These are phyloP conservation scores for Gomphus sp. DNA, from an alignment of 1,284 basidiomycete genomes.

Conservation along the genomic window DNA sequence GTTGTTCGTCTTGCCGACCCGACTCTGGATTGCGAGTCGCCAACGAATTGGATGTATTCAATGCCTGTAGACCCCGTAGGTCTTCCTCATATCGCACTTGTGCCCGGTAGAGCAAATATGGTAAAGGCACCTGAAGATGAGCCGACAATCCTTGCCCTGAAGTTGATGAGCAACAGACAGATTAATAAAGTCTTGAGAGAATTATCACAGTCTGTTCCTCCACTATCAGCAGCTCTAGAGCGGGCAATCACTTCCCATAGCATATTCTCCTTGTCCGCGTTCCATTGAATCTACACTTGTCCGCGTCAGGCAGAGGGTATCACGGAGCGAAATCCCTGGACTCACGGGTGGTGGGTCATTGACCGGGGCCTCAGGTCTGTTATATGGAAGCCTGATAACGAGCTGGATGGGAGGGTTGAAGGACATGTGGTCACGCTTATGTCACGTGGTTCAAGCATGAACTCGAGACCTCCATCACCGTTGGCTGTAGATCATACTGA, in stretches of 20 bases:
- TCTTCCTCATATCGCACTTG: slow-evolving; percentile 75
- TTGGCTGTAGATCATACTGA: slow-evolving; percentile 17
- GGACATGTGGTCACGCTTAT: background rate
- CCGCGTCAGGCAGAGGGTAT: slow-evolving; percentile 2
- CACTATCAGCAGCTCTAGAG: slow-evolving; percentile 56
- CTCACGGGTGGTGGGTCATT: slow-evolving; percentile 58
- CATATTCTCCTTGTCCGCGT: slow-evolving; percentile 66
- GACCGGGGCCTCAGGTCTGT: slow-evolving; percentile 58
- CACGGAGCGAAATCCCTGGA: slow-evolving; percentile 13
- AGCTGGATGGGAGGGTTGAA: slow-evolving; percentile 42
- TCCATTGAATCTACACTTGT: slow-evolving; percentile 61
- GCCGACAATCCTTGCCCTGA: slow-evolving; percentile 71
- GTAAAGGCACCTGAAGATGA: slow-evolving; percentile 70
- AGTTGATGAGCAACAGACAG: background rate
- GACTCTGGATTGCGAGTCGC: background rate
- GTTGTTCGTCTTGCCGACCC: slow-evolving; percentile 1
- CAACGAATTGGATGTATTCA: slow-evolving; percentile 16
- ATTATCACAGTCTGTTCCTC: slow-evolving; percentile 63
- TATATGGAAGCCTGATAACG: slow-evolving; percentile 65
- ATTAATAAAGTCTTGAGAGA: background rate
- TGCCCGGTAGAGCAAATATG: slow-evolving; percentile 71
- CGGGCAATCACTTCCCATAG: slow-evolving; percentile 76
- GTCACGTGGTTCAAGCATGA: background rate
- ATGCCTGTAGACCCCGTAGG: slow-evolving; percentile 59
- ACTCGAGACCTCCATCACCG: slow-evolving; percentile 6